phyloP scores from a whole-genome alignment of 208 protist genomes.

The Leishmania guyanensis region DNA sequence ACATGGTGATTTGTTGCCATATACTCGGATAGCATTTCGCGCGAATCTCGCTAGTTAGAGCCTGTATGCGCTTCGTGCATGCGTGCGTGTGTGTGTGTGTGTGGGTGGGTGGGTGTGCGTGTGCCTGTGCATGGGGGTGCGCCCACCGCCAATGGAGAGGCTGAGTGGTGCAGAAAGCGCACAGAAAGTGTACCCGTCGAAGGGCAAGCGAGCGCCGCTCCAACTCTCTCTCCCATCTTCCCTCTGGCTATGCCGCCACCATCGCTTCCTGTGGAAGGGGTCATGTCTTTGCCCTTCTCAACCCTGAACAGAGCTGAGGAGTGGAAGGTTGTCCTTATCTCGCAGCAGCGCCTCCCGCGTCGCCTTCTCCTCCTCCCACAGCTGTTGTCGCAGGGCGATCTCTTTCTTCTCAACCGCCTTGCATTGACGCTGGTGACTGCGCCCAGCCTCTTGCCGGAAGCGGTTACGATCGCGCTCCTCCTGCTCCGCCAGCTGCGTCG shows the following conservation, averaged over 20 bases:
- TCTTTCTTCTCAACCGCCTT: constrained; percentile 29
- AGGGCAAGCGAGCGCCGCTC: constrained; percentile 6
- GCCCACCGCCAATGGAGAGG: neutral
- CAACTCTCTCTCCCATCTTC: neutral
- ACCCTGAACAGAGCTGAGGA: neutral
- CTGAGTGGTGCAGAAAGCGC: neutral
- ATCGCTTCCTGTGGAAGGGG: neutral
- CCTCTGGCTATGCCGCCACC: neutral
- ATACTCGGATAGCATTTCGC: neutral
- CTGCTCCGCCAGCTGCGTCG: constrained; percentile 29
- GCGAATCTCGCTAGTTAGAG: neutral
- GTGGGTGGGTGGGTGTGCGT: neutral
- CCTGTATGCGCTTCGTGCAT: neutral
- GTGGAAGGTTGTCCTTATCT: neutral
- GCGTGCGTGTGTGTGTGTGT: neutral
- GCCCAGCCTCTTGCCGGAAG: constrained; percentile 37
- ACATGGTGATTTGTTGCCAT: neutral
- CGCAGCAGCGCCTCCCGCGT: constrained; percentile 6
- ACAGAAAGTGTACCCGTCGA: neutral
- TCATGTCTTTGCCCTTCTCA: neutral
- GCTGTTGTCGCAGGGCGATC: constrained; percentile 17
- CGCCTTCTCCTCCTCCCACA: constrained; percentile 19
- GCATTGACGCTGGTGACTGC: constrained; percentile 34
- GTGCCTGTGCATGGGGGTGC: neutral
- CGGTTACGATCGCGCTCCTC: constrained; percentile 28